phyloP scores from a whole-genome alignment of 2,329 filamentous ascomycete species.

The Acephala macrosclerotiorum region DNA sequence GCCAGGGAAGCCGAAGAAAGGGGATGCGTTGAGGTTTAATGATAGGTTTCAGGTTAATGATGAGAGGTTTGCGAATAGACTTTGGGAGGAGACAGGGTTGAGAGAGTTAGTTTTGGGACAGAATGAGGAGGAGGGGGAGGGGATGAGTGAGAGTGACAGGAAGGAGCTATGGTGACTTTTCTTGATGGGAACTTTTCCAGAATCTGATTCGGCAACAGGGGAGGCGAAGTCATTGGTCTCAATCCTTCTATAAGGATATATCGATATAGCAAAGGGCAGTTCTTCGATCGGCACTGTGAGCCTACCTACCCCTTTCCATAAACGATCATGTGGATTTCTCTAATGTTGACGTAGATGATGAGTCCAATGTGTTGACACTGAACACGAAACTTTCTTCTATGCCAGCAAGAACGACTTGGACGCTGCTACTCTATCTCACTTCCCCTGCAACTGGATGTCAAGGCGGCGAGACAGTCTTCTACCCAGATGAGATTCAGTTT shows the following conservation, averaged over 20 bases:
- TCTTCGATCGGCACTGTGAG: slow-evolving; percentile 92
- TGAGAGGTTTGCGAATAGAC: slow-evolving; percentile 70
- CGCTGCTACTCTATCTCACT: slow-evolving; percentile 85
- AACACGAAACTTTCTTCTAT: slow-evolving; percentile 50
- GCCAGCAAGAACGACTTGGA: slow-evolving; percentile 84
- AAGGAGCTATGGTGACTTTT: slow-evolving; percentile 39
- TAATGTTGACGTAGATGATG: slow-evolving; percentile 72
- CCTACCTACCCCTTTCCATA: slow-evolving; percentile 36
- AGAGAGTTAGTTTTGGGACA: slow-evolving; percentile 54
- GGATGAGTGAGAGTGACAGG: slow-evolving; percentile 37
- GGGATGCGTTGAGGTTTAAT: slow-evolving; percentile 79
- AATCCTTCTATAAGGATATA: slow-evolving; percentile 92
- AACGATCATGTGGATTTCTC: slow-evolving; percentile 14
- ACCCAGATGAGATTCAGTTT: slow-evolving; percentile 68
- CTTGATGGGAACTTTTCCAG: too few relatives aligned
- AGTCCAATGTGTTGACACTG: slow-evolving; percentile 77
- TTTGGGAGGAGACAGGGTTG: slow-evolving; percentile 83
- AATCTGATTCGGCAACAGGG: slow-evolving; percentile 71
- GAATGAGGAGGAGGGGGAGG: slow-evolving; percentile 30
- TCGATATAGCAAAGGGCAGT: slow-evolving; percentile 84
- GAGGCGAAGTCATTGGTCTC: slow-evolving; percentile 81
- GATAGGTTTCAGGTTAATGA: slow-evolving; percentile 89
- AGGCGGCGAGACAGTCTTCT: slow-evolving; percentile 93
- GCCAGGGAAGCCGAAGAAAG: slow-evolving; percentile 69
- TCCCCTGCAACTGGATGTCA: slow-evolving; percentile 75